A percentile compares a stretch with the other conserved stretches of the same genome.
These are phyloP conservation scores for Podila epigama DNA, from an alignment of 192 early-diverging fungal genomes.

Conservation along the genomic window DNA sequence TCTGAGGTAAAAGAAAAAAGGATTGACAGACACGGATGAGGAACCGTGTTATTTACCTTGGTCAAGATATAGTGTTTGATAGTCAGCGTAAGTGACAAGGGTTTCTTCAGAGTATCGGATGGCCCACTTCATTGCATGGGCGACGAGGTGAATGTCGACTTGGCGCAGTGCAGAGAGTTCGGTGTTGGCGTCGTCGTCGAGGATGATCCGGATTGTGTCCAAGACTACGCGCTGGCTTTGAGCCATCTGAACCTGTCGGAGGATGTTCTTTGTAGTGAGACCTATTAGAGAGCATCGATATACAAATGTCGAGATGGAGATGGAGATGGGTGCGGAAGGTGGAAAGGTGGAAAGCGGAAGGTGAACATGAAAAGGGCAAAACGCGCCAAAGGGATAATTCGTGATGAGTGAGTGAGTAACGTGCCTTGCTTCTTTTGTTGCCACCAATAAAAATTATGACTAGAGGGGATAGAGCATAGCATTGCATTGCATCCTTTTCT, in stretches of 20 bases:
- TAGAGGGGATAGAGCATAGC: background rate
- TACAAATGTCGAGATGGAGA: background rate
- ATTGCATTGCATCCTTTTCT: too few species aligned
- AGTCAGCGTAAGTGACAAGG: constrained; percentile 37
- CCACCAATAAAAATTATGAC: background rate
- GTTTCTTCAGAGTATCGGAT: constrained; percentile 45
- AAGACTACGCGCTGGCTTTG: constrained; percentile 18
- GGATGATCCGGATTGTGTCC: constrained; percentile 33
- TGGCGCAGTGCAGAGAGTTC: constrained; percentile 35
- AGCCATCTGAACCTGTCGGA: constrained; percentile 38
- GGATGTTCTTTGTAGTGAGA: constrained; percentile 41
- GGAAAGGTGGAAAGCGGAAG: background rate
- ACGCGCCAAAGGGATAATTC: background rate
- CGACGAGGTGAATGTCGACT: constrained; percentile 42
- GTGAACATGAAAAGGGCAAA: background rate
- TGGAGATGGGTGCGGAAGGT: background rate
- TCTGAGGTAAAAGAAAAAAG: background rate
- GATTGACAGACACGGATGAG: background rate
- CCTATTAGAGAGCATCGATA: constrained; percentile 1
- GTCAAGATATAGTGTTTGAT: constrained; percentile 39
- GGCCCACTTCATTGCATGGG: constrained; percentile 50
- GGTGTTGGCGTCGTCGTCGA: constrained; percentile 43
- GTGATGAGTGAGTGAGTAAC: background rate
- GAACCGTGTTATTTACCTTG: constrained; percentile 25
- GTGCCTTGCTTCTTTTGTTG: background rate